A percentile compares a stretch with the other conserved stretches of the same genome.
Conservation (phyloP, 345 rosid genomes). For the Anastatica hierochuntica region DNA sequence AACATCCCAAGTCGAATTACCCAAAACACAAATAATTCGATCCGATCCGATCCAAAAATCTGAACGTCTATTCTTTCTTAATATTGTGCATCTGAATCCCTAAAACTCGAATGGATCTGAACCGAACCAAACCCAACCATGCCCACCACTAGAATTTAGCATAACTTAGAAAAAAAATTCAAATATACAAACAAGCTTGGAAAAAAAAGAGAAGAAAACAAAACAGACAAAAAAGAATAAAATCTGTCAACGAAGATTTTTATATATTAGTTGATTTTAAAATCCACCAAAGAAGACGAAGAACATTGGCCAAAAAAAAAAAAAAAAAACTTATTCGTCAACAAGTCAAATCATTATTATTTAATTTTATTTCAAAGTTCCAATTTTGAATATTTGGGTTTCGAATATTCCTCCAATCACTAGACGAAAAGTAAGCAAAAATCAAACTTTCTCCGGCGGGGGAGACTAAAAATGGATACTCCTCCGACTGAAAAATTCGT, state of each 20-base stretch:
- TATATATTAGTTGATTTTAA: constrained; percentile 12
- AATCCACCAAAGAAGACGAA: neutral
- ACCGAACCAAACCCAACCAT: too few species aligned
- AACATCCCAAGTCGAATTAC: too few species aligned
- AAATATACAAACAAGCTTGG: too few species aligned
- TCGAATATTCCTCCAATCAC: constrained; percentile 24
- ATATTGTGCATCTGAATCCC: too few species aligned
- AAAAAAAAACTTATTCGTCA: constrained; percentile 2
- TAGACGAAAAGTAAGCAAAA: constrained; percentile 8
- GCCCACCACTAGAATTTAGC: too few species aligned
- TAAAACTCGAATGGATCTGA: too few species aligned
- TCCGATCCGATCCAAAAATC: too few species aligned
- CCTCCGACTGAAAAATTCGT: constrained; percentile 41
- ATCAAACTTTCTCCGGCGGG: constrained; percentile 13
- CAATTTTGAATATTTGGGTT: constrained; percentile 5
- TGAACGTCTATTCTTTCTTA: too few species aligned
- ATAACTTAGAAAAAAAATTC: too few species aligned
- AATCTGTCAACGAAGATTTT: too few species aligned
- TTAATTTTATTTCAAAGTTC: neutral
- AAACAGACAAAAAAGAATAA: constrained; percentile 4
- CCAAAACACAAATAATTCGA: too few species aligned
- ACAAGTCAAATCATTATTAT: neutral
- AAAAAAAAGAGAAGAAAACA: constrained; percentile 6
- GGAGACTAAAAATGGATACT: constrained; percentile 19
- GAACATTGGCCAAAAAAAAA: neutral